Evolutionary conservation across 2,329 filamentous ascomycete genomes (phyloP).

Genomic region (Fusarium sp.): DNA sequence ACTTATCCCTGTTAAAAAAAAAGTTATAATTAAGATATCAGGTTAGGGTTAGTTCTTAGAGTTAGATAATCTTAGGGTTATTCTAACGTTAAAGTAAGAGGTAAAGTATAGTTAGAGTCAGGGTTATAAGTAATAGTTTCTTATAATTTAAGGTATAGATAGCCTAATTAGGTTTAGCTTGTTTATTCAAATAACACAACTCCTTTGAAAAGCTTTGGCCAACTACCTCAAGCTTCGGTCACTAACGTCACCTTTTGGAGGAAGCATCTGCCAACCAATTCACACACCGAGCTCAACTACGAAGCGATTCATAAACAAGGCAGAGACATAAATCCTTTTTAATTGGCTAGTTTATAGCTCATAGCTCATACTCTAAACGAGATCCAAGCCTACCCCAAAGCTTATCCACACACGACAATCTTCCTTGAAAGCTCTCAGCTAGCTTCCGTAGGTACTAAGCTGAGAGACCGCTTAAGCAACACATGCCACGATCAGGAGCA

Average conservation of each 20-base stretch:
- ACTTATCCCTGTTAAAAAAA: no score
- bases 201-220: slow-evolving; percentile 9
- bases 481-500: neutral
- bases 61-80: no score
- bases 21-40: no score
- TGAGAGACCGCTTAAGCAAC: neutral
- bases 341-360: no score
- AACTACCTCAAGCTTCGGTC: slow-evolving; percentile 7
- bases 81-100: no score
- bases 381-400: slow-evolving; percentile 6
- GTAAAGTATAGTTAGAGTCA: no score
- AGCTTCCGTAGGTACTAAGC: neutral
- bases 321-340: neutral
- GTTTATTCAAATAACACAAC: no score
- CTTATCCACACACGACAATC: slow-evolving; percentile 32
- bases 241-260: slow-evolving; percentile 11
- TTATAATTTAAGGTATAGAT: no score
- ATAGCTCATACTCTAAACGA: neutral
- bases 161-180: no score
- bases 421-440: neutral
- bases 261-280: slow-evolving; percentile 15
- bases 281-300: slow-evolving; percentile 19
- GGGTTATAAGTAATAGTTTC: no score
- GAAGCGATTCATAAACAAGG: slow-evolving; percentile 12
- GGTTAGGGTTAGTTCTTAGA: no score